Evolutionary conservation across 352 stramenopile species (phyloP).

Genomic region (Pythium sukuiense): DNA sequence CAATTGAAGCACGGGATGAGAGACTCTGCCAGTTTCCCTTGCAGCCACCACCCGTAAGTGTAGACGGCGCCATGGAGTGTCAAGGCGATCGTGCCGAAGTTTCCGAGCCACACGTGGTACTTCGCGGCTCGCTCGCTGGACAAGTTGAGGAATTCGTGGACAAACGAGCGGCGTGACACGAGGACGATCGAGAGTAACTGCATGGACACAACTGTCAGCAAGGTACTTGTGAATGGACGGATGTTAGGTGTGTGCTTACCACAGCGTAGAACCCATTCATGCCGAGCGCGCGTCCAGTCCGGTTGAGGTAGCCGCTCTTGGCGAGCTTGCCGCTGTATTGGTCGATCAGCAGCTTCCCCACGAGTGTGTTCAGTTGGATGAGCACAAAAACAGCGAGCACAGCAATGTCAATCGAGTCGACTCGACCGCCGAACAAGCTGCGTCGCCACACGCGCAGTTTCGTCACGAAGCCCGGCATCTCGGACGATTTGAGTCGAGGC

Average conservation of each 20-base stretch:
- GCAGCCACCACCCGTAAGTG: constrained; percentile 45
- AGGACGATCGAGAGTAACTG: constrained; percentile 60
- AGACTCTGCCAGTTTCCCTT: constrained; percentile 49
- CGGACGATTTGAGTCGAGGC: constrained; percentile 13
- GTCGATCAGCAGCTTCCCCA: constrained; percentile 68
- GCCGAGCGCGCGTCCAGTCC: constrained; percentile 52
- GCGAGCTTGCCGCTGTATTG: constrained; percentile 63
- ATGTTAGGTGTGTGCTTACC: constrained; percentile 1
- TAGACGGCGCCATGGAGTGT: constrained; percentile 60
- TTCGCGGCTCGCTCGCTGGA: constrained; percentile 55
- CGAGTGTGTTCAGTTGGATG: constrained; percentile 64
- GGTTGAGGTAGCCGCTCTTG: constrained; percentile 50
- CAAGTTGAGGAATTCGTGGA: constrained; percentile 55
- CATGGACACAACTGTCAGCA: background rate
- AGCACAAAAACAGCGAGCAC: constrained; percentile 42
- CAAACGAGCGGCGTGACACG: constrained; percentile 61
- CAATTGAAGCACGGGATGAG: constrained; percentile 57
- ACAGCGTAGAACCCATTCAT: constrained; percentile 56
- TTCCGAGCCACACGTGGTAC: constrained; percentile 67
- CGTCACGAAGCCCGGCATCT: constrained; percentile 1
- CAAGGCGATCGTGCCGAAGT: constrained; percentile 47
- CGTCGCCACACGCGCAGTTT: constrained; percentile 20
- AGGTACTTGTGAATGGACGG: background rate
- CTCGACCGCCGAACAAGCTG: background rate
- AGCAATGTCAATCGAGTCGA: constrained; percentile 55